These are phyloP conservation scores for Grifola frondosa DNA, from an alignment of 1,284 basidiomycete genomes.

Conservation along the genomic window DNA sequence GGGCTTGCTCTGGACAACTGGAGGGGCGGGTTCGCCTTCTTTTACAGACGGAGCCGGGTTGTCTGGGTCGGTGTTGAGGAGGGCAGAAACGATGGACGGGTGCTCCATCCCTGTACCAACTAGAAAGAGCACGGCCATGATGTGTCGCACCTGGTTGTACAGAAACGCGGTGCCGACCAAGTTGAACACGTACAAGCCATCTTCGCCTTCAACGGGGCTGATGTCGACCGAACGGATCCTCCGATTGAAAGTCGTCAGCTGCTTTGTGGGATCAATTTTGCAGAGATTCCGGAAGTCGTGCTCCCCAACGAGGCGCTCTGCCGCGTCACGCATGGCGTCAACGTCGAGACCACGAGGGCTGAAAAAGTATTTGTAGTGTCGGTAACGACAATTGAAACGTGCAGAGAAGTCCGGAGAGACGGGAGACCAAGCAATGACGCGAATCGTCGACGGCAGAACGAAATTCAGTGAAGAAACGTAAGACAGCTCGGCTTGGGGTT, in stretches of 20 bases:
- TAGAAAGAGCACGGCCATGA: constrained; percentile 91
- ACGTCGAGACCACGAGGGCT: constrained; percentile 65
- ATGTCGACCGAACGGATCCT: constrained; percentile 69
- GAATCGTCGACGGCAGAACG: constrained; percentile 87
- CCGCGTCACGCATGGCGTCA: constrained; percentile 76
- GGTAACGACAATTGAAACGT: constrained; percentile 81
- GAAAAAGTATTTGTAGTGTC: constrained; percentile 99
- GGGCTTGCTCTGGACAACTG: constrained; percentile 73
- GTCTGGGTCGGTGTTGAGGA: constrained; percentile 67
- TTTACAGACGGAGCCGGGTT: constrained; percentile 31
- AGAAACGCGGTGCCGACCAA: constrained; percentile 89
- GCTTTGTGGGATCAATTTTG: constrained; percentile 93
- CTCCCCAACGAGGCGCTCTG: constrained; percentile 74
- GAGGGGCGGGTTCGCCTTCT: constrained; percentile 38
- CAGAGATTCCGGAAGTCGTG: constrained; percentile 98
- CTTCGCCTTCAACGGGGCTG: constrained; percentile 27
- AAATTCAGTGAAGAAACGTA: constrained; percentile 86
- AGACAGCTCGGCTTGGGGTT: constrained; percentile 55
- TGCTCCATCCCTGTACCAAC: constrained; percentile 82
- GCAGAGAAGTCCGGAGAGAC: constrained; percentile 82
- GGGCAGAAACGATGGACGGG: constrained; percentile 67
- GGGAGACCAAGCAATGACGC: constrained; percentile 95
- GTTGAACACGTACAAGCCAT: constrained; percentile 75
- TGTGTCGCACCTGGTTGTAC: constrained; percentile 97
- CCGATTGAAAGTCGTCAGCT: constrained; percentile 79